Conservation (phyloP, 192 early-diverging fungal species). For the Glomus cerebriforme region DNA sequence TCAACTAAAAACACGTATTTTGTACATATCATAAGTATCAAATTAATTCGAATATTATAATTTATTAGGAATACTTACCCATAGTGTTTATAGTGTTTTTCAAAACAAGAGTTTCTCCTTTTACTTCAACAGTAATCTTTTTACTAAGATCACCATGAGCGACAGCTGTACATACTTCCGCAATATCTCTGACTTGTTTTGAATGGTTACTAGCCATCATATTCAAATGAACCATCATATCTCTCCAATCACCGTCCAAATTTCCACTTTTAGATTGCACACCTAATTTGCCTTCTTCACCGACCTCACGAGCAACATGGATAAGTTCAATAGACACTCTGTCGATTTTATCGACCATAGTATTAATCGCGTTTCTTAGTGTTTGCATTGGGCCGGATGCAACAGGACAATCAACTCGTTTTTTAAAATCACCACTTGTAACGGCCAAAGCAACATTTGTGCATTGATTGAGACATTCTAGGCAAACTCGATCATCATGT, state of each 20-base stretch:
- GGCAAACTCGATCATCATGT: conserved; percentile 12
- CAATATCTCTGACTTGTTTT: conserved; percentile 68
- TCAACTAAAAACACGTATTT: conserved; percentile 45
- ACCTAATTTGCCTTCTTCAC: conserved; percentile 73
- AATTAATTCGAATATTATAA: background rate
- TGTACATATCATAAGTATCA: conserved; percentile 33
- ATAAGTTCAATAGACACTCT: conserved; percentile 52
- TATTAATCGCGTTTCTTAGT: conserved; percentile 73
- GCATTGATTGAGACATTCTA: conserved; percentile 10
- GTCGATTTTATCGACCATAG: conserved; percentile 57
- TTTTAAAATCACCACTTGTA: conserved; percentile 58
- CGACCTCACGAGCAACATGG: conserved; percentile 69
- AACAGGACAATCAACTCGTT: conserved; percentile 61
- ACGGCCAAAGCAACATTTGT: conserved; percentile 41
- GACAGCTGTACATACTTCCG: conserved; percentile 69
- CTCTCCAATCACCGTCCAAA: conserved; percentile 56
- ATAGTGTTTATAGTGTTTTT: conserved; percentile 77
- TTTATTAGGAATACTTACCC: conserved; percentile 47
- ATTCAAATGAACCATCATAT: conserved; percentile 61
- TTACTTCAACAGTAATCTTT: conserved; percentile 66
- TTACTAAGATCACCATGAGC: conserved; percentile 70
- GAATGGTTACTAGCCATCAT: conserved; percentile 55
- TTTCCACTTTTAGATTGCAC: conserved; percentile 57
- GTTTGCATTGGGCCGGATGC: conserved; percentile 67
- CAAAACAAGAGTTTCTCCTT: conserved; percentile 74